Evolutionary conservation across 371 early-diverging fungal genomes (phyloP), one percentile per base, ranked within the genome.

Genomic region (Mucor ambiguus): DNA sequence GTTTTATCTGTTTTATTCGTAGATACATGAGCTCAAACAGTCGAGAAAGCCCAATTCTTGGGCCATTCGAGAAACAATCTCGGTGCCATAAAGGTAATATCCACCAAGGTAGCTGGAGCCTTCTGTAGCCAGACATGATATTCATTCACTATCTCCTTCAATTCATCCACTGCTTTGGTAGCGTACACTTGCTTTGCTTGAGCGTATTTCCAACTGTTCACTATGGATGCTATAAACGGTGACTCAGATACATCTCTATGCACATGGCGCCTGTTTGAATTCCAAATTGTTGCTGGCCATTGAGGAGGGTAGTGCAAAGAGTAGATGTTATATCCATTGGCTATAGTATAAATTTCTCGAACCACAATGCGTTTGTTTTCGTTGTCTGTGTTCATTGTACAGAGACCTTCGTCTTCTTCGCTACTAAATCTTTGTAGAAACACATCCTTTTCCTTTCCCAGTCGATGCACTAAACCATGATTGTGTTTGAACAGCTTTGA

Each of bases 101-200:
- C 48, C 29, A 32, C 35, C 12, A 49, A 49, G 0, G 22, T 26
- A 29, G 24, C 35, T 8, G 49, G 37, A 1, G 32, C 35, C 2
- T 37, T 61, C 22, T 49, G 35, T 16, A 61, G 24, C 61, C 61
- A 61, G 24, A 33, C 35, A 22, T 35, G 24, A 16, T 61, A 49
- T 18, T 61, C 61, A 16, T 61, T 32, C 52, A 49, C 35, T 16
- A 61, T 26, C 4, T 35, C 37, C 61, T 49, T 61, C 24, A 61
- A 33, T 26, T 61, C 61, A 22, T 26, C 24, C 30, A 61, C 32
- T 12, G 24, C 48, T 35, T 61, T 49, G 16, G n/a, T 16, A 6
- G 61, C 61, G 26, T 61, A 61, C 5, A 61, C 61, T 14, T 61
- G 61, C 11, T 33, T 61, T 30, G 61, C 33, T 30, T 12, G 52